Conservation (phyloP, 2,329 filamentous ascomycete species). For the Neoarthrinium moseri region DNA sequence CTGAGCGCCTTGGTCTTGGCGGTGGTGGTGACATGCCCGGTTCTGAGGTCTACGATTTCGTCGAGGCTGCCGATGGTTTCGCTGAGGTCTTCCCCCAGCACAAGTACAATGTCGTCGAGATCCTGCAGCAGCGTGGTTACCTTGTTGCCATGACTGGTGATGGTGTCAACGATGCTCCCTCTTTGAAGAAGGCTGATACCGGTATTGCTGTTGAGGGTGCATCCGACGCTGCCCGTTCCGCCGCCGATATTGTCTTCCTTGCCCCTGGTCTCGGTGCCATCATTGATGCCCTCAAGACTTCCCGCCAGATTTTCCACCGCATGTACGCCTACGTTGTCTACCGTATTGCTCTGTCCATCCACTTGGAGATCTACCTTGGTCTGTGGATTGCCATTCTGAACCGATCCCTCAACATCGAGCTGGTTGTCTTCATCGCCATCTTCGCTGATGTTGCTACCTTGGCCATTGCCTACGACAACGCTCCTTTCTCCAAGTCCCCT, state of each 20-base stretch:
- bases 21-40: constrained; percentile 91
- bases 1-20: constrained; percentile 86
- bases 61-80: constrained; percentile 92
- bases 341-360: constrained; percentile 88
- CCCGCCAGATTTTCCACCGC: constrained; percentile 92
- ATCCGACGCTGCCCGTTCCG: constrained; percentile 85
- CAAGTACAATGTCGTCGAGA: constrained; percentile 93
- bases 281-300: constrained; percentile 89
- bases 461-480: constrained; percentile 91
- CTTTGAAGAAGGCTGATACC: constrained; percentile 92
- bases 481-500: constrained; percentile 78
- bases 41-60: constrained; percentile 92
- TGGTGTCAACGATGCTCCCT: constrained; percentile 91
- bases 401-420: constrained; percentile 77
- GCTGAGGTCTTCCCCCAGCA: constrained; percentile 93
- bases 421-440: constrained; percentile 92
- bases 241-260: constrained; percentile 91
- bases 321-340: constrained; percentile 97
- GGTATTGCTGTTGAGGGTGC: constrained; percentile 93
- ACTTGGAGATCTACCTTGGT: constrained; percentile 88
- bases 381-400: constrained; percentile 91
- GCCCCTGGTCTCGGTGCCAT: constrained; percentile 88
- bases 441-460: constrained; percentile 91
- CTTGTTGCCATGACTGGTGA: constrained; percentile 96
- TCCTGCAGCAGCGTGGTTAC: constrained; percentile 89